phyloP scores from a whole-genome alignment of 495 filamentous ascomycete genomes.

The Extremus antarcticus region DNA sequence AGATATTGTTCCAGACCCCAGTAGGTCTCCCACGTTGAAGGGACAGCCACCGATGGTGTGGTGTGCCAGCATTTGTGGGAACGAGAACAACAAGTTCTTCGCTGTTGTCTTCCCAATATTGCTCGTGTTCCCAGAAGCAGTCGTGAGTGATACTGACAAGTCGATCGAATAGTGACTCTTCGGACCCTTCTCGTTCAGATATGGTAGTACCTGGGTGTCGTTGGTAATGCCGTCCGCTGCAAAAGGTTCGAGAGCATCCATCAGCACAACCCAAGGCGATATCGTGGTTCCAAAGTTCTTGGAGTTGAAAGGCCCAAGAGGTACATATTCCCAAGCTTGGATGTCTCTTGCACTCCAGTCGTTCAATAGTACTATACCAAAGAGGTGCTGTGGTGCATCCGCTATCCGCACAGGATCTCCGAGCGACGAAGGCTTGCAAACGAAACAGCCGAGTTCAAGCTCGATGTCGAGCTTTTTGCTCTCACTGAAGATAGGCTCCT shows the following conservation, averaged over 20 bases:
- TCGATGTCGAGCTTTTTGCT: constrained; percentile 71
- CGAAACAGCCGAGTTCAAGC: constrained; percentile 76
- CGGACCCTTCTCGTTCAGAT: constrained; percentile 54
- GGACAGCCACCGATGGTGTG: constrained; percentile 81
- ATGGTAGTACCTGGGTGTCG: constrained; percentile 51
- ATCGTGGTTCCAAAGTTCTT: constrained; percentile 94
- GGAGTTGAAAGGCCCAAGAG: constrained; percentile 60
- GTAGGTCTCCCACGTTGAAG: constrained; percentile 67
- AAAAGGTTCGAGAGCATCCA: constrained; percentile 73
- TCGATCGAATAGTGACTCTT: constrained; percentile 63
- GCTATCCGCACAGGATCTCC: constrained; percentile 46
- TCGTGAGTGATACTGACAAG: constrained; percentile 63
- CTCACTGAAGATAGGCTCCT: constrained; percentile 50
- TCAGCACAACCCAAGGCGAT: constrained; percentile 77
- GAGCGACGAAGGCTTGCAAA: constrained; percentile 55
- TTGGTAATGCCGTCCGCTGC: constrained; percentile 50
- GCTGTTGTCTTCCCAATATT: constrained; percentile 55
- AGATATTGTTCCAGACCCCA: constrained; percentile 86
- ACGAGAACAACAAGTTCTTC: constrained; percentile 75
- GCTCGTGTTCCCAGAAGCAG: constrained; percentile 47
- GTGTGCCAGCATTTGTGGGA: constrained; percentile 89
- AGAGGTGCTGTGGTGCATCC: constrained; percentile 65
- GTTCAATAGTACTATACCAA: constrained; percentile 84
- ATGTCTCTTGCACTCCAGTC: constrained; percentile 92
- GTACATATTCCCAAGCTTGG: constrained; percentile 75